Base-by-base conservation (phyloP, 768 basidiomycete genomes). In the Panaeolus cyanescens region DNA sequence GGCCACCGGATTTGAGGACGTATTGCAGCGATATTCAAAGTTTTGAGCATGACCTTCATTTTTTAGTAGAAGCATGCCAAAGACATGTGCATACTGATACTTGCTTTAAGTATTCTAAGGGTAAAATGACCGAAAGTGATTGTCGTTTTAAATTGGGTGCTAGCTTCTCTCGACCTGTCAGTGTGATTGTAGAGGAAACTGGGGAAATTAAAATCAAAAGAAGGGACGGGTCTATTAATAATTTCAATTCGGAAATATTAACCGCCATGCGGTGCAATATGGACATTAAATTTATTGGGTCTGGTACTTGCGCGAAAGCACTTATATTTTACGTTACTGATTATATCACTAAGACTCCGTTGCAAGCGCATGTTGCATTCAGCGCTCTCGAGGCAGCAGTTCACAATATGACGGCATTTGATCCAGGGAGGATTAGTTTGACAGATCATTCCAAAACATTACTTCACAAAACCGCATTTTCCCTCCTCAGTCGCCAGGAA, bases 51-150 rank as follows among this genome's bases (percentile, higher is more conserved):
- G 73, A 77, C 60, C 9, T 74, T 4, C 62, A 67, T 31, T 34
- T 65, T 22, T 32, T 79, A 0, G 72, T 67, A 0, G 61, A 61
- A 3, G 19, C 56, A 22, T 75, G 72, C 53, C 77, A 80, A 54
- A 1, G n/a, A n/a, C 78, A 80, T 59, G 59, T n/a, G 10, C 78
- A 79, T 62, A 59, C 65, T 0, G 32, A 60, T 0, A 78, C 75
- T 0, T 80, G 79, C 59, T 79, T 67, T 59, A 81, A 80, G 58
- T 74, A 79, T 60, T 74, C 68, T 55, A 72, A 69, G 42, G 62
- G 64, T 2, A 60, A 62, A n/a, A 54, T 50, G 1, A 59, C 75
- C 9, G 58, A 63, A 0, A 63, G 64, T 45, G 56, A 67, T 57
- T 78, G 77, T 61, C 58, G 73, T 0, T 77, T 79, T 61, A 67